phyloP scores from a whole-genome alignment of 106 monocot genomes.

The Allium sativum region DNA sequence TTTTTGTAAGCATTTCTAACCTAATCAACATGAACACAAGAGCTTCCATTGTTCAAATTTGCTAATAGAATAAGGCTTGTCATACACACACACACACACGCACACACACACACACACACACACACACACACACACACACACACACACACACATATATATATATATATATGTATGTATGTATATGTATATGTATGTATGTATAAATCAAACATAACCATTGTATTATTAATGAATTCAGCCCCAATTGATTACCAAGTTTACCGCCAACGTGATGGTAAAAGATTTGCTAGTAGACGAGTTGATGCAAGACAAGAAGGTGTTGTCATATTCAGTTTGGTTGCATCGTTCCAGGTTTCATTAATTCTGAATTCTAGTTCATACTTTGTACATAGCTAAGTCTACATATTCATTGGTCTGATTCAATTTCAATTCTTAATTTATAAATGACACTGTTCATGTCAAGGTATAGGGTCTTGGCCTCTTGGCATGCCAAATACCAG shows the following conservation, averaged over 20 bases:
- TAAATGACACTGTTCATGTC: no score
- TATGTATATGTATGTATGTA: background rate
- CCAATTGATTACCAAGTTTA: slow-evolving; percentile 93
- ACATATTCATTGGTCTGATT: no score
- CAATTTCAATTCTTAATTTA: no score
- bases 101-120: no score
- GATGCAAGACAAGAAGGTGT: slow-evolving; percentile 79
- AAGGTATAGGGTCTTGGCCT: no score
- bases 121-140: no score
- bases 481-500: no score
- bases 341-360: slow-evolving; percentile 72
- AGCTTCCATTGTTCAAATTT: background rate
- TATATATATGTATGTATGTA: background rate
- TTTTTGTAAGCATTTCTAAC: slow-evolving; percentile 26
- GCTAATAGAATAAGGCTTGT: background rate
- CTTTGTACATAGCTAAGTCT: no score
- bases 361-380: background rate
- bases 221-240: slow-evolving; percentile 25
- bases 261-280: slow-evolving; percentile 82
- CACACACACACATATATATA: no score
- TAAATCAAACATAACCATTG: background rate
- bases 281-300: slow-evolving; percentile 81
- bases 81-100: no score
- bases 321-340: slow-evolving; percentile 74
- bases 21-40: no score